phyloP scores from a whole-genome alignment of 2,329 filamentous ascomycete species.

The Neoascochyta sp. region DNA sequence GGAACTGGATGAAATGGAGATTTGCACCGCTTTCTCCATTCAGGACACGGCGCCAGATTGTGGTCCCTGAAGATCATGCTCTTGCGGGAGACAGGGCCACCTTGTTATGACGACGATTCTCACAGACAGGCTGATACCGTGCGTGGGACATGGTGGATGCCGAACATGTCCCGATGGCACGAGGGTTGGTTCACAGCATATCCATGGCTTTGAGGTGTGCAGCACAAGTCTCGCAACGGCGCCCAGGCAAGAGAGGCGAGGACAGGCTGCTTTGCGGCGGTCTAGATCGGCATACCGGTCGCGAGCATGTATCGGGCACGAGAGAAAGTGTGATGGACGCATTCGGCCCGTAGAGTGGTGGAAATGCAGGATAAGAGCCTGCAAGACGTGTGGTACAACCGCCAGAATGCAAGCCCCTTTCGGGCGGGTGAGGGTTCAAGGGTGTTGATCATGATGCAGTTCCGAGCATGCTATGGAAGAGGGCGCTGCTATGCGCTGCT shows the following conservation, averaged over 20 bases:
- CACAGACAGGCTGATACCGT: constrained; percentile 1
- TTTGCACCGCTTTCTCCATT: constrained; percentile 6
- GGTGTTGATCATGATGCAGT: constrained; percentile 9
- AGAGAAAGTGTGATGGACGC: constrained; percentile 5
- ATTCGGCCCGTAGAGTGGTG: constrained; percentile 6
- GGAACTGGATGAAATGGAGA: constrained; percentile 9
- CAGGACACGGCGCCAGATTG: constrained; percentile 3
- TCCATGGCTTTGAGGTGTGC: constrained; percentile 1
- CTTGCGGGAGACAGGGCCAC: constrained; percentile 7
- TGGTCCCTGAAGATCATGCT: constrained; percentile 11
- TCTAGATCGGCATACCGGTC: constrained; percentile 6
- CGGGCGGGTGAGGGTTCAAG: constrained; percentile 12
- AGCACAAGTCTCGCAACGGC: constrained; percentile 1
- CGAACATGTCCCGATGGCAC: constrained; percentile 1
- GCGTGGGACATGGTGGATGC: constrained; percentile 1
- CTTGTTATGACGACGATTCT: constrained; percentile 6
- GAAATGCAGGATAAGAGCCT: constrained; percentile 7
- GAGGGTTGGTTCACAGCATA: background rate
- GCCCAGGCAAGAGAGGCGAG: constrained; percentile 2
- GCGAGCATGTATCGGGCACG: constrained; percentile 8
- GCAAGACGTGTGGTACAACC: constrained; percentile 8
- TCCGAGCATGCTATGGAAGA: constrained; percentile 4
- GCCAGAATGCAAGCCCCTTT: constrained; percentile 6
- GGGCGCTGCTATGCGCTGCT: constrained; percentile 3
- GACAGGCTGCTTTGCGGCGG: constrained; percentile 3